A percentile compares a stretch with the other conserved stretches of the same genome.
phyloP scores from a whole-genome alignment of 176 grass and related monocot species.

The Triticum aestivum region DNA sequence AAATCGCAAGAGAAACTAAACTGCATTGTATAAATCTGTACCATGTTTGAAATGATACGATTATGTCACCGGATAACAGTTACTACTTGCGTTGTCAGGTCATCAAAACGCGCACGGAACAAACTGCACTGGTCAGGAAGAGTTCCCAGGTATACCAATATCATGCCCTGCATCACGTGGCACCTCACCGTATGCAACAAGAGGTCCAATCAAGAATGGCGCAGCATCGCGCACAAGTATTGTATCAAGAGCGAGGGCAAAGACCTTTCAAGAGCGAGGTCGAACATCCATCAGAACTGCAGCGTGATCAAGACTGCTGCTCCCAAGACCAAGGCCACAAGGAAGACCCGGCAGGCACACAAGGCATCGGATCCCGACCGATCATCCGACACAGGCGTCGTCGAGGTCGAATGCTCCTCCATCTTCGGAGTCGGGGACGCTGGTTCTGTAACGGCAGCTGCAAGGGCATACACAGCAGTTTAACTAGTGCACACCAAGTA shows the following conservation, averaged over 20 bases:
- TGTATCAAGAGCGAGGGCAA: not conserved
- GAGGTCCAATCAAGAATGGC: not conserved
- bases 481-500: not conserved
- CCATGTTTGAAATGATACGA: not conserved
- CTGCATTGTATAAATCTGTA: not conserved
- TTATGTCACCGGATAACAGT: not conserved
- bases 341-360: not conserved
- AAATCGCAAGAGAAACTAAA: not conserved
- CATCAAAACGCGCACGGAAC: not conserved
- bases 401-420: not conserved
- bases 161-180: not conserved
- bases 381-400: not conserved
- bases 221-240: not conserved
- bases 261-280: not conserved
- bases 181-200: not conserved
- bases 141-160: not conserved
- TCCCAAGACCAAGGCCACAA: not conserved
- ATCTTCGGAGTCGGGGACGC: not conserved
- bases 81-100: not conserved
- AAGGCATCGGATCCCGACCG: not conserved
- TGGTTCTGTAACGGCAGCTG: conserved; percentile 21
- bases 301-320: conserved; percentile 11
- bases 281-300: not conserved
- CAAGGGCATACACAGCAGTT: not conserved
- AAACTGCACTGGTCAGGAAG: not conserved